phyloP scores from a whole-genome alignment of 2,329 filamentous ascomycete species.

The Trichocomaceae sp. region DNA sequence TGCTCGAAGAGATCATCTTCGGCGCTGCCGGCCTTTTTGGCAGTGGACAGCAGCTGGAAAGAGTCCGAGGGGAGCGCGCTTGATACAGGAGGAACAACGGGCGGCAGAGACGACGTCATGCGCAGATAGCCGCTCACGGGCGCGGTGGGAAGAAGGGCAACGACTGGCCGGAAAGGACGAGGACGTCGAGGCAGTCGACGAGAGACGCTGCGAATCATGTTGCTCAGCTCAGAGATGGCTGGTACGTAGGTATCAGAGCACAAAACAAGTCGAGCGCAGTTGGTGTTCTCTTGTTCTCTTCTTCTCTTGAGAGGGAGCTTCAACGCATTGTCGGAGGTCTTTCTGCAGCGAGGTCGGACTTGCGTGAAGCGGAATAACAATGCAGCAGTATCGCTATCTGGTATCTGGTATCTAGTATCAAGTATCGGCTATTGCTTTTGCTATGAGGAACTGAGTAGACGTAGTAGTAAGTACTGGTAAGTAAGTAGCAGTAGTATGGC shows the following conservation, averaged over 20 bases:
- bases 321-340: not conserved
- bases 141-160: conserved; percentile 21
- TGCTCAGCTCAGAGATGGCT: too few relatives aligned
- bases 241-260: not conserved
- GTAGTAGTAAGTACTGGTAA: too few relatives aligned
- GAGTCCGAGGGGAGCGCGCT: conserved; percentile 61
- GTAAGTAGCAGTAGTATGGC: too few relatives aligned
- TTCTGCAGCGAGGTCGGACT: not conserved
- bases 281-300: not conserved
- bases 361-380: not conserved
- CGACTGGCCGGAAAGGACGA: conserved; percentile 17
- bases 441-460: too few relatives aligned
- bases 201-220: conserved; percentile 32
- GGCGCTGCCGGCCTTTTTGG: conserved; percentile 66
- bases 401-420: too few relatives aligned
- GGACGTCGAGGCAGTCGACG: conserved; percentile 34
- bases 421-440: too few relatives aligned
- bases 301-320: not conserved
- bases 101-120: conserved; percentile 51
- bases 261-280: too few relatives aligned
- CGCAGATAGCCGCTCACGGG: conserved; percentile 35
- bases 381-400: not conserved
- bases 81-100: conserved; percentile 57
- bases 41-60: conserved; percentile 76
- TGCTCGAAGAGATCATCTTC: conserved; percentile 82